These are phyloP conservation scores for Leptomonas pyrrhocoris DNA, from an alignment of 208 protist genomes.

Conservation along the genomic window DNA sequence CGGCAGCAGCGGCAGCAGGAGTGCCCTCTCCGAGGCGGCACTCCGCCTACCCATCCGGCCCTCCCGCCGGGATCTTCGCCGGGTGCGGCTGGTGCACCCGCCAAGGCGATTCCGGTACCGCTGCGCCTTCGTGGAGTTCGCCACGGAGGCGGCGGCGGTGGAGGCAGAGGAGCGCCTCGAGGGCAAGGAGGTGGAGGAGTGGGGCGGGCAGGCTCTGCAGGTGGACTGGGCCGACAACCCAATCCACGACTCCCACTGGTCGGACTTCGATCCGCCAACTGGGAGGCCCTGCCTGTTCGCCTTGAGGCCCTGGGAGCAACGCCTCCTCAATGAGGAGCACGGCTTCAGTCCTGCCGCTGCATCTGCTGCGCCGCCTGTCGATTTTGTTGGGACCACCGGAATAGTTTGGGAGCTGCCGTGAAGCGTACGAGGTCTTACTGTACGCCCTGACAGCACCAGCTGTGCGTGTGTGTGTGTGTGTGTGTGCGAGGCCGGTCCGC, in stretches of 20 bases:
- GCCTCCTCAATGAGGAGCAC: background rate
- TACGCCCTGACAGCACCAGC: too few relatives aligned
- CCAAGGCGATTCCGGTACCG: background rate
- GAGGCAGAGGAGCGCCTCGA: background rate
- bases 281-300: constrained; percentile 1
- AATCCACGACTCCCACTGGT: background rate
- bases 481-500: too few relatives aligned
- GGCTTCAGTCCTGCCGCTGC: background rate
- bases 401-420: too few relatives aligned
- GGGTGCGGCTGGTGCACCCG: background rate
- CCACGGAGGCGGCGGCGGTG: background rate
- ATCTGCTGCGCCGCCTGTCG: background rate
- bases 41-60: background rate
- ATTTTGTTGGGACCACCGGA: too few relatives aligned
- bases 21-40: background rate
- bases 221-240: background rate
- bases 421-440: too few relatives aligned
- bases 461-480: too few relatives aligned
- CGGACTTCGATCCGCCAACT: background rate
- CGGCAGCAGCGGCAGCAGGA: background rate
- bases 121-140: background rate
- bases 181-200: background rate
- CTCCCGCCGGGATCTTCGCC: background rate
- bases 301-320: background rate
- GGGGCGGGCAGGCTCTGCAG: background rate